Conservation (phyloP, 2,329 filamentous ascomycete genomes). For the Colletotrichum orchidophilum region DNA sequence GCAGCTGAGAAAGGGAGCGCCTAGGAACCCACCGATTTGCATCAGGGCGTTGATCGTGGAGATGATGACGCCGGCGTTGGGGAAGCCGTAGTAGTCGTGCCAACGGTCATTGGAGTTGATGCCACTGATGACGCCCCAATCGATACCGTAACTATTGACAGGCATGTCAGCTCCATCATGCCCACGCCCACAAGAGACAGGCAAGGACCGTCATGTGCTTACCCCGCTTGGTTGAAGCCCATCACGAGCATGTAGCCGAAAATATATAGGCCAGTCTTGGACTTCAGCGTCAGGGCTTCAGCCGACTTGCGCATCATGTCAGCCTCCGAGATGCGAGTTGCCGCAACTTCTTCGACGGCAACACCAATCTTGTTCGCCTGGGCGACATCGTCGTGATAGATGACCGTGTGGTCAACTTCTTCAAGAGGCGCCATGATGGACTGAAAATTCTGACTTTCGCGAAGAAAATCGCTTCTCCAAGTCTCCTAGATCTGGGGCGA, state of each 20-base stretch:
- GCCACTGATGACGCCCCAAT: conserved; percentile 58
- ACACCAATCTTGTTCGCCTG: conserved; percentile 44
- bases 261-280: conserved; percentile 51
- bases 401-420: conserved; percentile 33
- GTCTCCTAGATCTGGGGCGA: neutral
- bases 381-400: conserved; percentile 40
- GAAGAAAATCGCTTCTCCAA: neutral
- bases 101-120: conserved; percentile 54
- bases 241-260: conserved; percentile 54
- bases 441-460: neutral
- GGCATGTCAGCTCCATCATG: neutral
- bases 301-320: conserved; percentile 52
- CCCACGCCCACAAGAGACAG: too few relatives aligned
- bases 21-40: conserved; percentile 56
- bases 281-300: conserved; percentile 51
- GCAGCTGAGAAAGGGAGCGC: conserved; percentile 59
- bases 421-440: conserved; percentile 30
- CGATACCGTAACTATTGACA: conserved; percentile 49
- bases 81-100: conserved; percentile 55
- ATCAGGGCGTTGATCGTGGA: conserved; percentile 57
- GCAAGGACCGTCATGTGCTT: neutral
- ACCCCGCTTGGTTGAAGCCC: conserved; percentile 56
- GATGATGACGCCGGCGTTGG: conserved; percentile 48
- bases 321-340: conserved; percentile 56
- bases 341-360: conserved; percentile 54